These are phyloP conservation scores for Gautieria morchelliformis DNA, from an alignment of 768 basidiomycete species.

Conservation along the genomic window DNA sequence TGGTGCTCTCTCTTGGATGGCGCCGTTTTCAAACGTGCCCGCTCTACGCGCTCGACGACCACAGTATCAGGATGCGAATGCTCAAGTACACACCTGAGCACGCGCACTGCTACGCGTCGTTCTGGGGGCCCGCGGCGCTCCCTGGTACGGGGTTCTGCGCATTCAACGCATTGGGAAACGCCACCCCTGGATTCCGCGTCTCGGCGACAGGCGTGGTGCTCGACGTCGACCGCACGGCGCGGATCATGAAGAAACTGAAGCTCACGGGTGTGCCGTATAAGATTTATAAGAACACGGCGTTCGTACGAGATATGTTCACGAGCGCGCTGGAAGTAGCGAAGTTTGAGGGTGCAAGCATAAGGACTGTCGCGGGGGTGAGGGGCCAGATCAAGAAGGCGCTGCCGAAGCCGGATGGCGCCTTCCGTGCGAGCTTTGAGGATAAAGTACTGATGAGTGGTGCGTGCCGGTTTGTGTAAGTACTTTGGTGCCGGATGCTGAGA, in stretches of 20 bases:
- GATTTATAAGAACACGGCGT: slow-evolving; percentile 99
- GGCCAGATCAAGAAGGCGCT: slow-evolving; percentile 97
- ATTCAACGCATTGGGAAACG: slow-evolving; percentile 75
- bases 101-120: slow-evolving; percentile 98
- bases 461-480: slow-evolving; percentile 20
- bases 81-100: slow-evolving; percentile 99
- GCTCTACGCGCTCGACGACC: slow-evolving; percentile 94
- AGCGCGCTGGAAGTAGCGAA: slow-evolving; percentile 92
- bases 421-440: slow-evolving; percentile 96
- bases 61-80: slow-evolving; percentile 97
- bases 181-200: slow-evolving; percentile 71
- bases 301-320: slow-evolving; percentile 95
- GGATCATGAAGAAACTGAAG: slow-evolving; percentile 98
- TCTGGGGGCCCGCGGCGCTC: slow-evolving; percentile 85
- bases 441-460: slow-evolving; percentile 91
- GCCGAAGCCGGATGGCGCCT: slow-evolving; percentile 90
- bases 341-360: slow-evolving; percentile 95
- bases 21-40: slow-evolving; percentile 91
- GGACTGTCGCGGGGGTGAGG: slow-evolving; percentile 90
- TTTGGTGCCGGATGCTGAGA: neutral
- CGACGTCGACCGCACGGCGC: slow-evolving; percentile 83
- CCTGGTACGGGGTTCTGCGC: slow-evolving; percentile 98
- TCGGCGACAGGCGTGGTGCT: slow-evolving; percentile 92
- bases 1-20: slow-evolving; percentile 97
- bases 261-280: slow-evolving; percentile 92